A percentile compares a stretch with the other conserved stretches of the same genome.
phyloP scores from a whole-genome alignment of 2,329 filamentous ascomycete species.

The Botrytis aclada region DNA sequence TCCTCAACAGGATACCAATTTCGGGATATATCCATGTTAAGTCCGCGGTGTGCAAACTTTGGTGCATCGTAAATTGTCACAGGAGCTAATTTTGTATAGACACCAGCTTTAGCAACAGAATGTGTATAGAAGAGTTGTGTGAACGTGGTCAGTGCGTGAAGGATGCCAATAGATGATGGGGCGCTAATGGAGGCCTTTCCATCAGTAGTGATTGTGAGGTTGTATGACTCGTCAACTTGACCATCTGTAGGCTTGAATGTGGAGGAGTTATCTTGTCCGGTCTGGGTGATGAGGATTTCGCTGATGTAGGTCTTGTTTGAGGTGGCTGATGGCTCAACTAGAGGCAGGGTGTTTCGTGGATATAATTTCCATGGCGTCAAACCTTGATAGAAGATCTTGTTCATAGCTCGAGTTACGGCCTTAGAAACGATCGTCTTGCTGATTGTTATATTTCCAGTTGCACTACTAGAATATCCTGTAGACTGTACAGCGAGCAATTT shows the following conservation, averaged over 20 bases:
- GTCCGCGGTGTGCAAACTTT: slow-evolving; percentile 71
- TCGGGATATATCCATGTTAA: slow-evolving; percentile 75
- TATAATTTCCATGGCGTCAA: slow-evolving; percentile 79
- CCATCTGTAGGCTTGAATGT: slow-evolving; percentile 60
- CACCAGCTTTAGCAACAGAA: slow-evolving; percentile 49
- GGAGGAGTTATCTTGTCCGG: slow-evolving; percentile 48
- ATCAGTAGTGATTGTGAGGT: slow-evolving; percentile 54
- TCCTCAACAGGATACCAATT: slow-evolving; percentile 54
- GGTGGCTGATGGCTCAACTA: slow-evolving; percentile 59
- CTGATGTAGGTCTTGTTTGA: slow-evolving; percentile 50
- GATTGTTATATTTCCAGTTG: slow-evolving; percentile 21
- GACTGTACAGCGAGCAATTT: slow-evolving; percentile 24
- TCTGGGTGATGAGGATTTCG: slow-evolving; percentile 61
- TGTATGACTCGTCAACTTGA: slow-evolving; percentile 74
- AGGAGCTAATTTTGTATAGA: slow-evolving; percentile 70
- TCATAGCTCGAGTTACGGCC: slow-evolving; percentile 57
- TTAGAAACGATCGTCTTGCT: slow-evolving; percentile 55
- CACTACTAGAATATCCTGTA: slow-evolving; percentile 20
- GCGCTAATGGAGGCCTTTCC: slow-evolving; percentile 63
- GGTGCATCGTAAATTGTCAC: slow-evolving; percentile 70
- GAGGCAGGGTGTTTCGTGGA: slow-evolving; percentile 52
- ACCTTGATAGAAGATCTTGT: slow-evolving; percentile 63
- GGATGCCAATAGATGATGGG: slow-evolving; percentile 63
- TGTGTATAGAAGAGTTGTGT: slow-evolving; percentile 76
- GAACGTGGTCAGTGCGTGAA: slow-evolving; percentile 73